Evolutionary conservation across 2,329 filamentous ascomycete genomes (phyloP), one percentile per base, ranked within the genome.

Genomic region (Aspergillus ibericus): DNA sequence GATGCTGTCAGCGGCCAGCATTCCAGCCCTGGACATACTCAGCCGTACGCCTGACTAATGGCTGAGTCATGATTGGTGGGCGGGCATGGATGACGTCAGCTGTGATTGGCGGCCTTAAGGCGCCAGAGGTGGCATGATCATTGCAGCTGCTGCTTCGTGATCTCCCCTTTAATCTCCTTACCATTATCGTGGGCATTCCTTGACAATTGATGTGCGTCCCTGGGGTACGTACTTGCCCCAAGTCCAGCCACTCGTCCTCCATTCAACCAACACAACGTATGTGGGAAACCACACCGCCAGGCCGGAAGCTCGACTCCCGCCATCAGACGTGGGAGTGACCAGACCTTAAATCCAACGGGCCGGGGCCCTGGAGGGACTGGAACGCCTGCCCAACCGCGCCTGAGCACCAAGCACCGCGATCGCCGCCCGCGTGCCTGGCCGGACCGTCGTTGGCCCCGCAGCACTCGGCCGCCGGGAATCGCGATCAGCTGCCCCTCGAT

Each of bases 401-500:
- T 42, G 44, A 48, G 44, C 36, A 53, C 16, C 34, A 58, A 58
- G 36, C 53, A 51, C 57, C 57, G 57, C 53, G 40, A 47, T 53
- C 47, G 18, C 51, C 51, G 49, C 34, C 38, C 27, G 36, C 16
- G 20, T 53, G 50, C 51, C 51, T 53, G 51, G 51, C 51, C 51
- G 51, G 51, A 29, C 29, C 51, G n/a, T 53, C 51, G 25, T 32
- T 42, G 51, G 34, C 51, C 36, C 51, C 51, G 34, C 51, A 40
- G 20, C 25, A n/a, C 59, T 56, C 56, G 56, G 54, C 61, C 54
- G 61, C 61, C 56, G 61, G 59, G 18, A 58, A 34, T 63, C 46
- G 44, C 38, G 49, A 53, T 53, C 51, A 53, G 27, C 51, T 53
- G 51, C 51, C 51, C 51, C 51, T 44, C 51, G 59, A 62, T 63